Evolutionary conservation across 2,329 filamentous ascomycete species (phyloP).

Genomic region (Colletotrichum karsti): DNA sequence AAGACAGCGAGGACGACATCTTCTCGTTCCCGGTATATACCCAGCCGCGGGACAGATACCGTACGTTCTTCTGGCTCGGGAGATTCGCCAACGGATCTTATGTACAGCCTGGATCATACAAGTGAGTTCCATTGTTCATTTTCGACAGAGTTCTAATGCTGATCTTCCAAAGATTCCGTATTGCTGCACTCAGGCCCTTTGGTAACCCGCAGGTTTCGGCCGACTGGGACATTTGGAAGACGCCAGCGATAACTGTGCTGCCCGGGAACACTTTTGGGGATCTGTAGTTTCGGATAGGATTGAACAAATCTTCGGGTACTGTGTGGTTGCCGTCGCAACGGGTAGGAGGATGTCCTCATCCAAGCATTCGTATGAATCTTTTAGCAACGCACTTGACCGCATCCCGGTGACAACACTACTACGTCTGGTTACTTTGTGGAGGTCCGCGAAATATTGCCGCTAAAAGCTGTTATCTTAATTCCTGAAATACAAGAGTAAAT

Average conservation of each 20-base stretch:
- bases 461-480: no score
- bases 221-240: slow-evolving; percentile 36
- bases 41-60: background rate
- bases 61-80: background rate
- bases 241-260: slow-evolving; percentile 23
- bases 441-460: no score
- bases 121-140: background rate
- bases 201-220: slow-evolving; percentile 24
- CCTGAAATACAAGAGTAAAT: no score
- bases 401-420: no score
- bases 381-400: no score
- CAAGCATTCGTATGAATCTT: no score
- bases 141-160: accelerated
- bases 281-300: background rate
- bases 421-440: no score
- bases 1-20: slow-evolving; percentile 7
- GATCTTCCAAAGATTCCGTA: slow-evolving; percentile 23
- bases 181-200: slow-evolving; percentile 37
- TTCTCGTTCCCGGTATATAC: background rate
- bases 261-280: background rate
- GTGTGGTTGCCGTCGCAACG: no score
- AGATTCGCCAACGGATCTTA: slow-evolving; percentile 5
- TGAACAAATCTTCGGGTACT: no score
- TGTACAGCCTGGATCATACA: background rate
- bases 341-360: no score